phyloP scores from a whole-genome alignment of 805 yeast genomes.

The Allodekkera sacchari region DNA sequence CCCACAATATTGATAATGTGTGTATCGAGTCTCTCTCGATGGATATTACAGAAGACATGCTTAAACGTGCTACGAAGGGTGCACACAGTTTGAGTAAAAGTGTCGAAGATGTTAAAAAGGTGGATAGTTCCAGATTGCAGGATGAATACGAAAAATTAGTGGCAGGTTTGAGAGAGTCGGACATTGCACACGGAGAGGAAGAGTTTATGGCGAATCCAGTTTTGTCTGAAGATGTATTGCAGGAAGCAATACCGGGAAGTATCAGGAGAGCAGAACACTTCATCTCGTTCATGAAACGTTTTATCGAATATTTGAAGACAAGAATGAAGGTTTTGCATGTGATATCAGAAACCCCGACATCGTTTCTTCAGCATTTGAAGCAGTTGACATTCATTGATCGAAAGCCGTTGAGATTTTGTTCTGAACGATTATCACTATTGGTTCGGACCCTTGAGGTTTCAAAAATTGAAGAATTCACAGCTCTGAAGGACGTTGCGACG shows the following conservation, averaged over 20 bases:
- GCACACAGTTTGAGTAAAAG: constrained; percentile 70
- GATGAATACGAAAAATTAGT: constrained; percentile 89
- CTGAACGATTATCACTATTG: constrained; percentile 80
- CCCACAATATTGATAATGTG: constrained; percentile 97
- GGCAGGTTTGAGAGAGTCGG: constrained; percentile 80
- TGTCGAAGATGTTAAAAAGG: constrained; percentile 75
- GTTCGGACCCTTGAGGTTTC: constrained; percentile 83
- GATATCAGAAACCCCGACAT: constrained; percentile 93
- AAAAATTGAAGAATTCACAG: constrained; percentile 86
- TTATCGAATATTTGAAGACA: constrained; percentile 89
- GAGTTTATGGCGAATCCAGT: constrained; percentile 87
- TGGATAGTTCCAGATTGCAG: constrained; percentile 77
- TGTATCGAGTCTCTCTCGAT: constrained; percentile 92
- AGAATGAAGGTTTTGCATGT: constrained; percentile 97
- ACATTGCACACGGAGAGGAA: constrained; percentile 46
- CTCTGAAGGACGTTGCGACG: constrained; percentile 91
- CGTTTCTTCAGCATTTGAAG: constrained; percentile 86
- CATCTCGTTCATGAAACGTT: constrained; percentile 83
- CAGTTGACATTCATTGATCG: constrained; percentile 88
- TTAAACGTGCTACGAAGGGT: constrained; percentile 82
- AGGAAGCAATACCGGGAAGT: constrained; percentile 95
- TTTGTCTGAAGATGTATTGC: constrained; percentile 72
- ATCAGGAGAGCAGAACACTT: constrained; percentile 96
- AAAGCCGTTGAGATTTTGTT: constrained; percentile 86
- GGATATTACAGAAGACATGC: constrained; percentile 83